These are phyloP conservation scores for Kandelia obovata DNA, from an alignment of 345 rosid species.

Conservation along the genomic window DNA sequence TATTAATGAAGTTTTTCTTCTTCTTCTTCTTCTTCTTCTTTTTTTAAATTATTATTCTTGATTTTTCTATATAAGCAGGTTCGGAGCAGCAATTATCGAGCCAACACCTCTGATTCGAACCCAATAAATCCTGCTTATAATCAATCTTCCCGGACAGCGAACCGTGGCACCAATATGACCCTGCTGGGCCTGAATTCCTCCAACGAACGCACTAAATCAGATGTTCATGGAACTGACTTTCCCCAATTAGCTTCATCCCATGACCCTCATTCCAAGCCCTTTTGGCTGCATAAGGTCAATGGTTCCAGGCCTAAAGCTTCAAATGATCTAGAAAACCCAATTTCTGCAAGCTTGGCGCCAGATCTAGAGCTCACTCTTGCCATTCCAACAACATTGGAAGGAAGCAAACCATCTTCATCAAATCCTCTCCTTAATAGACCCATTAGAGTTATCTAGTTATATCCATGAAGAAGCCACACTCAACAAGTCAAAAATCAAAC, in stretches of 20 bases:
- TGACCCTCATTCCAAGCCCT: not conserved
- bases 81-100: not conserved
- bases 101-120: not conserved
- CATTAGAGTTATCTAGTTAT: slow-evolving; percentile 37
- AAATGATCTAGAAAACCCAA: slow-evolving; percentile 8
- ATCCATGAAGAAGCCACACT: not conserved
- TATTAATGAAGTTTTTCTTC: no score
- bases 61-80: slow-evolving; percentile 16
- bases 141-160: slow-evolving; percentile 7
- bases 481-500: no score
- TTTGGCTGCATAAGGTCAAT: slow-evolving; percentile 6
- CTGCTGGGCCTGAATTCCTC: slow-evolving; percentile 7
- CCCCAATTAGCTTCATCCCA: slow-evolving; percentile 2
- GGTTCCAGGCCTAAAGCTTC: slow-evolving; percentile 18
- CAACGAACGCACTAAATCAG: not conserved
- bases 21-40: no score
- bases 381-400: slow-evolving; percentile 35
- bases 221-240: slow-evolving; percentile 3
- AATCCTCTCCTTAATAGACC: slow-evolving; percentile 28
- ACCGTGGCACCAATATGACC: slow-evolving; percentile 3
- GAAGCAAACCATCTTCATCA: slow-evolving; percentile 21
- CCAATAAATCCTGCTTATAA: not conserved
- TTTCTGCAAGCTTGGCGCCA: slow-evolving; percentile 14
- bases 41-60: not conserved
- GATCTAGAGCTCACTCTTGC: slow-evolving; percentile 56